Base-by-base conservation (phyloP, 2,329 filamentous ascomycete genomes). In the Leptosphaerulina australis region DNA sequence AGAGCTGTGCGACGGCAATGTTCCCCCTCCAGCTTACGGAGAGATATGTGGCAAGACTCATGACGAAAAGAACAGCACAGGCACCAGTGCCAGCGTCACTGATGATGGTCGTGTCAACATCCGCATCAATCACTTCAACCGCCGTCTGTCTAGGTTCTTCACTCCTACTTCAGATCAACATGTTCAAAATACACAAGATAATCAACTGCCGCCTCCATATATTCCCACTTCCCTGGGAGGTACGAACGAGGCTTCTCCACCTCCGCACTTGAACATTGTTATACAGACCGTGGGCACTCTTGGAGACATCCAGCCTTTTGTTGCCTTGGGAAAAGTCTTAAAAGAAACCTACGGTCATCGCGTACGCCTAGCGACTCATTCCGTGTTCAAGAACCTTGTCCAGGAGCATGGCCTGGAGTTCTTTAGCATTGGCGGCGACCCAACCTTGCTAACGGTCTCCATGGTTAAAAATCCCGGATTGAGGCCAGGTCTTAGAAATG, bases 291-390 rank as follows among this genome's bases (percentile, higher is more conserved):
- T 83, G 0, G 78, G 78, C n/a, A 75, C 71, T 5, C 71, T 77
- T 8, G 81, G 81, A 2, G 81, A 83, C 60, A 79, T 83, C 1
- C 83, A 86, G 45, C 83, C 83, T 0, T 85, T 86, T 45, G 70
- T 85, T 39, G 80, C 82, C 0, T 71, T 86, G 1, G 83, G 80
- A 6, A 76, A 74, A 28, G 74, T 77, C 14, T 63, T 85, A 0
- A 67, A 75, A 17, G 40, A 44, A 15, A n/a, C n/a, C n/a, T 55
- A 58, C 40, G 62, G 62, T 5, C 64, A 68, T 43, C 56, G 64
- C 18, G 60, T 68, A 11, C 58, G 64, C 12, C 7, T 68, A 4
- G 63, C 63, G 17, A 68, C 63, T 2, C 64, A 68, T 28, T 34
- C 40, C 24, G 17, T 45, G 11, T 60, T 64, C 38, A 36, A 49